Conservation (phyloP, 345 rosid species). For the Brassica incana region DNA sequence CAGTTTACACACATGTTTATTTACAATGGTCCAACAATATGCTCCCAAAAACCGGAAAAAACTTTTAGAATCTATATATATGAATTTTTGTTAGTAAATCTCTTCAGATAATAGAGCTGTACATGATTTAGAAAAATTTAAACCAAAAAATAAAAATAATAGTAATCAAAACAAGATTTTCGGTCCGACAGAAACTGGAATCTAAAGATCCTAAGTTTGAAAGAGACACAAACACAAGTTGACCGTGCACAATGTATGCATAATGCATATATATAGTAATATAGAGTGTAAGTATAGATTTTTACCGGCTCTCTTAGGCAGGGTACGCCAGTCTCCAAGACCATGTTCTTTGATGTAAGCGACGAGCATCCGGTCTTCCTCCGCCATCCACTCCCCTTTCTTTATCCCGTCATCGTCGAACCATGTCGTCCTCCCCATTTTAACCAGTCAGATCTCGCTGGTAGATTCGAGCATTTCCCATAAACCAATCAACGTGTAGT, state of each 20-base stretch:
- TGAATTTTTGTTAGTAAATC: background rate
- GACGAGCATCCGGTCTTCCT: conserved; percentile 64
- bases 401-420: conserved; percentile 42
- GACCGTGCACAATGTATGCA: background rate
- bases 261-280: background rate
- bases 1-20: background rate
- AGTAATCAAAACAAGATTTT: background rate
- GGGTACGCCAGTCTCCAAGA: conserved; percentile 66
- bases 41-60: background rate
- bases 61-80: background rate
- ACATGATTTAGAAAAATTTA: background rate
- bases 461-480: background rate
- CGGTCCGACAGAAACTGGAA: conserved; percentile 16
- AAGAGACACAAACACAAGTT: conserved; percentile 20
- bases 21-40: background rate
- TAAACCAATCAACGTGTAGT: background rate
- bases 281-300: conserved; percentile 19
- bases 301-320: conserved; percentile 65
- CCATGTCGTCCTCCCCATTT: conserved; percentile 41
- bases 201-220: conserved; percentile 9
- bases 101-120: background rate
- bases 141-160: background rate
- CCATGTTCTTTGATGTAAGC: conserved; percentile 56
- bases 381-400: conserved; percentile 85
- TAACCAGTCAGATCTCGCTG: conserved; percentile 11